Percentiles rank a stretch among this genome's conserved stretches.
Conservation (phyloP, 495 filamentous ascomycete genomes). For the Xylaria scruposa region DNA sequence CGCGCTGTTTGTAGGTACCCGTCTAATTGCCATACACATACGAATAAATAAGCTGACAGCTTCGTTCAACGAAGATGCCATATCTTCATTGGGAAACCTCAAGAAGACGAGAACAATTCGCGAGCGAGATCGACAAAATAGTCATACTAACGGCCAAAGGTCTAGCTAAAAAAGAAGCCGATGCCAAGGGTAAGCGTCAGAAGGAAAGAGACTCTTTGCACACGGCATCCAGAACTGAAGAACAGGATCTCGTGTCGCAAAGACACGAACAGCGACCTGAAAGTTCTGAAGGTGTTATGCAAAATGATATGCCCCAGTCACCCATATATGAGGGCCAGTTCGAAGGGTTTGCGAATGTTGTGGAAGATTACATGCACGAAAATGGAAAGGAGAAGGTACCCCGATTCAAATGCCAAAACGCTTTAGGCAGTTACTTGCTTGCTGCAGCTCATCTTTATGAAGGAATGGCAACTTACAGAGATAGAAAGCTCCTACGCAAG, state of each 20-base stretch:
- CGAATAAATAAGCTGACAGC: not conserved
- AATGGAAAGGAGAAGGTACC: not conserved
- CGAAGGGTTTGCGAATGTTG: not conserved
- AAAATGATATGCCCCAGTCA: not conserved
- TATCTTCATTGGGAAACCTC: constrained; percentile 72
- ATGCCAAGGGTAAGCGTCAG: constrained; percentile 1
- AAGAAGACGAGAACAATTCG: constrained; percentile 29
- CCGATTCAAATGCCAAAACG: constrained; percentile 25
- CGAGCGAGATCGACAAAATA: constrained; percentile 47
- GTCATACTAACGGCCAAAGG: not conserved
- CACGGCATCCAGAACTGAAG: too few relatives aligned
- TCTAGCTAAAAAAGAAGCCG: constrained; percentile 25
- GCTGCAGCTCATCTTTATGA: constrained; percentile 48
- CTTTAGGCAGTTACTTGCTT: constrained; percentile 44
- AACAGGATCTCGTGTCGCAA: too few relatives aligned
- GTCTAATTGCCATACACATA: not conserved
- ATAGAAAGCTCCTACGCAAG: constrained; percentile 65
- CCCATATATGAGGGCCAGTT: not conserved
- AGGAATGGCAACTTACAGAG: constrained; percentile 50
- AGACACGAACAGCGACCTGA: too few relatives aligned
- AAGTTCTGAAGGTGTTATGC: too few relatives aligned
- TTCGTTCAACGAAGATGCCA: constrained; percentile 56
- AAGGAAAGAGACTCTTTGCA: not conserved
- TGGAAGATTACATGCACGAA: not conserved
- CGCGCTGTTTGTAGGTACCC: constrained; percentile 45